Evolutionary conservation across 2,329 filamentous ascomycete genomes (phyloP).

Genomic region (Aspergillus fijiensis): DNA sequence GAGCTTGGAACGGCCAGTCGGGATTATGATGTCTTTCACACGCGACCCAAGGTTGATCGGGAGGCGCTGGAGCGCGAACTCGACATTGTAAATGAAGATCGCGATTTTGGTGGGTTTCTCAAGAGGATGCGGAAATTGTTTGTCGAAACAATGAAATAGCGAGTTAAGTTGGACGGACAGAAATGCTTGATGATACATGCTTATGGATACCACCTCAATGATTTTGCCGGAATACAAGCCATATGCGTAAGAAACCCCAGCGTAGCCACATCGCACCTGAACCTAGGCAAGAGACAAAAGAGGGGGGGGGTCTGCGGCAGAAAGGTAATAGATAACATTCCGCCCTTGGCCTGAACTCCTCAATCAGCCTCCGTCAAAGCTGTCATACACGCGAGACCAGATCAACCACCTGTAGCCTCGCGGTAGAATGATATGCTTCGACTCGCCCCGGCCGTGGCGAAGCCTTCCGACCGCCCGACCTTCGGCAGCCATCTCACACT

Average conservation of each 20-base stretch:
- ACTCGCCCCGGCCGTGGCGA: conserved; percentile 76
- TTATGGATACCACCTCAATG: background rate
- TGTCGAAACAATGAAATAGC: conserved; percentile 53
- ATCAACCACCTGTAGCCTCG: conserved; percentile 70
- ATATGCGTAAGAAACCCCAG: background rate
- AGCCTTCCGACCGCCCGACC: conserved; percentile 61
- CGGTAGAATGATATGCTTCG: conserved; percentile 77
- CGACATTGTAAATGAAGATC: conserved; percentile 58
- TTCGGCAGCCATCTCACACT: conserved; percentile 81
- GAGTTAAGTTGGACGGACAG: conserved; percentile 5
- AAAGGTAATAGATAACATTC: background rate
- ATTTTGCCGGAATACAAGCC: background rate
- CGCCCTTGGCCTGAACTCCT: background rate
- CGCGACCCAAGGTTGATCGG: conserved; percentile 65
- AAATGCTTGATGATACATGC: conserved; percentile 10
- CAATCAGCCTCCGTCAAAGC: background rate
- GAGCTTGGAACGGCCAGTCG: conserved; percentile 78
- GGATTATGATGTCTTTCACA: conserved; percentile 82
- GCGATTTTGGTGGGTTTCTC: conserved; percentile 60
- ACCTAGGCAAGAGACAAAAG: background rate
- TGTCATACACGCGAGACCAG: background rate
- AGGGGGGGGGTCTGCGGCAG: background rate
- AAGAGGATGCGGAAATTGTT: conserved; percentile 64
- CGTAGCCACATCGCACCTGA: background rate
- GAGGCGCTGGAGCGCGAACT: conserved; percentile 56